Evolutionary conservation across 1,139 yeast genomes (phyloP).

Genomic region (Zhuliangozyma parablackwelliae): DNA sequence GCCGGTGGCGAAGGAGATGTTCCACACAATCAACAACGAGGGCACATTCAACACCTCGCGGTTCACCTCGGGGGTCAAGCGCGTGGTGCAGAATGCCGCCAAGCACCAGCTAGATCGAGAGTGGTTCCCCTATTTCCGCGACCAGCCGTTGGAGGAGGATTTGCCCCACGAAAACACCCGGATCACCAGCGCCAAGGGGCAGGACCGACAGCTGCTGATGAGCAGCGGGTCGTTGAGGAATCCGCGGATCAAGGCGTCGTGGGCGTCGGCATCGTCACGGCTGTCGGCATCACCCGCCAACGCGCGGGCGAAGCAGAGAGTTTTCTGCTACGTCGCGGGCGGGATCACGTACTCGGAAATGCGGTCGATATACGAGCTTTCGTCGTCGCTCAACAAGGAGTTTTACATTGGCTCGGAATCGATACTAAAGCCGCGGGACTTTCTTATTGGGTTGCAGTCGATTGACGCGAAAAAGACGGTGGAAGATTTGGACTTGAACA

Average conservation of each 20-base stretch:
- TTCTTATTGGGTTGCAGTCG: slow-evolving; percentile 42
- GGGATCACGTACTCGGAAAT: slow-evolving; percentile 85
- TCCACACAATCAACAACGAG: slow-evolving; percentile 64
- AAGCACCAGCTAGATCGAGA: slow-evolving; percentile 49
- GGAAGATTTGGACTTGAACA: slow-evolving; percentile 30
- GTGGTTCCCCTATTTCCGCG: slow-evolving; percentile 72
- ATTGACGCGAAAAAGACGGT: slow-evolving; percentile 32
- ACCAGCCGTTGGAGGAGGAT: slow-evolving; percentile 64
- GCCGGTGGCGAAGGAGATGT: slow-evolving; percentile 40
- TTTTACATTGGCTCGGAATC: slow-evolving; percentile 83
- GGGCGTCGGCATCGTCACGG: slow-evolving; percentile 57
- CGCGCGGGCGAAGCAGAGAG: slow-evolving; percentile 55
- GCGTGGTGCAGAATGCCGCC: slow-evolving; percentile 48
- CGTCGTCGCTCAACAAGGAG: slow-evolving; percentile 60
- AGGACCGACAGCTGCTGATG: slow-evolving; percentile 5
- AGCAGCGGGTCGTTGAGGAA: slow-evolving; percentile 51
- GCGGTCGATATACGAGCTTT: slow-evolving; percentile 70
- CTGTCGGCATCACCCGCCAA: slow-evolving; percentile 2
- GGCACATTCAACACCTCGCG: slow-evolving; percentile 72
- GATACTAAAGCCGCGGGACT: slow-evolving; percentile 60
- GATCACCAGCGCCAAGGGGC: slow-evolving; percentile 16
- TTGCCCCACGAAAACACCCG: slow-evolving; percentile 20
- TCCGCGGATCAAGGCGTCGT: slow-evolving; percentile 72
- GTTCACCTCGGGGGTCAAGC: slow-evolving; percentile 67
- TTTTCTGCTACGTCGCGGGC: slow-evolving; percentile 82